Evolutionary conservation across 345 rosid species (phyloP), one percentile per base, ranked within the genome.

Genomic region (Ceriops tagal): DNA sequence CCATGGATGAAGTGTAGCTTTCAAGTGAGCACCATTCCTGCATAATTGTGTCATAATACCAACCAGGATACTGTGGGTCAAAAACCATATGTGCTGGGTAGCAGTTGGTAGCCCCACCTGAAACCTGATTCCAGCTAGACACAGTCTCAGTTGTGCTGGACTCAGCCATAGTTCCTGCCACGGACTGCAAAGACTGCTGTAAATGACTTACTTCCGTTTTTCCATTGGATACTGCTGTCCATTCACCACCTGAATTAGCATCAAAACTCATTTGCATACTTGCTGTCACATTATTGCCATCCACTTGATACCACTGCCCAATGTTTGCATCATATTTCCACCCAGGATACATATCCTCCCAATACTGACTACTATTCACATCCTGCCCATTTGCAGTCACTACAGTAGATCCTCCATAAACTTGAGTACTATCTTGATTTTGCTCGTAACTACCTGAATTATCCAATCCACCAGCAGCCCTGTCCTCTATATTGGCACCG

Each of bases 31-130:
- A 79, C 98, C 98, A 96, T 68, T 89, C 90, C 79, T 83, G 88
- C 32, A 77, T 76, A 79, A 85, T 74, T 52, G 83, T 81, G 58
- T 92, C 92, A 76, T 81, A 92, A 83, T 92, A 96, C 98, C 97
- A 96, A 70, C 90, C 99, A 47, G 98, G 99, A 78, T 85, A 90
- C 56, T 90, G 99, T 6, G 91, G 83, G 73, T 96, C 95, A 84
- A 92, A 96, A 60, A 82, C 71, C 92, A 96, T 92, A 76, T 90
- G 91, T 61, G 88, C 92, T 4, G 97, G 97, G 77, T 92, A 89
- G 51, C 88, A 96, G 77, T 81, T 86, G 77, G 87, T 74, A 73
- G 47, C 62, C 69, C 62, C 81, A 70, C 85, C 83, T 21, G 92
- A 78, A 75, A 71, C 86, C 87, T 84, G 95, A 78, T 84, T 87